phyloP scores from a whole-genome alignment of 1,139 yeast species.

The Lodderomyces oxycetoniae region DNA sequence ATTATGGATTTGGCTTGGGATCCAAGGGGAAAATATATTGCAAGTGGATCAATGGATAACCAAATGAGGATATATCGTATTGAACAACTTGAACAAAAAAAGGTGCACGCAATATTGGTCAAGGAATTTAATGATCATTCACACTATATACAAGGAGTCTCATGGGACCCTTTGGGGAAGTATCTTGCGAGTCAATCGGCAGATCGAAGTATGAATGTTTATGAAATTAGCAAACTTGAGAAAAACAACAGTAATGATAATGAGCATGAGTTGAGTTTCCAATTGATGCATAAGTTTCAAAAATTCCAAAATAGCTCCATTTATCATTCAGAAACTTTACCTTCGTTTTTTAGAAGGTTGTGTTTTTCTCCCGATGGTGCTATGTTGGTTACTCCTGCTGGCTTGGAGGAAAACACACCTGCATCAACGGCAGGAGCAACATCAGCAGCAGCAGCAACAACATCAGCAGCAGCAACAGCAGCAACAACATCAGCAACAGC shows the following conservation, averaged over 20 bases:
- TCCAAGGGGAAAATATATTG: conserved; percentile 57
- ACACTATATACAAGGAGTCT: conserved; percentile 91
- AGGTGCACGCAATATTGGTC: conserved; percentile 47
- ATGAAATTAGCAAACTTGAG: conserved; percentile 17
- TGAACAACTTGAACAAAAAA: conserved; percentile 13
- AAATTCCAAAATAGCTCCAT: conserved; percentile 28
- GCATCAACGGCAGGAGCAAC: no score
- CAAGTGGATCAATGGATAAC: conserved; percentile 93
- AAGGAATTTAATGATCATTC: conserved; percentile 66
- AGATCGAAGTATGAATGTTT: conserved; percentile 75
- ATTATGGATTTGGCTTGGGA: conserved; percentile 92
- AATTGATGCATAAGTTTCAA: conserved; percentile 15
- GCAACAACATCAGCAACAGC: no score
- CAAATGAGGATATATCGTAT: conserved; percentile 58
- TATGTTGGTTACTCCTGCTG: conserved; percentile 77
- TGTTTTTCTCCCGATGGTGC: conserved; percentile 88
- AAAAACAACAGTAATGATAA: neutral
- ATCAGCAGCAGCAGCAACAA: no score
- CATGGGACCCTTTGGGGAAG: conserved; percentile 1
- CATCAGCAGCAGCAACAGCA: no score
- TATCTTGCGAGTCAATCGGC: conserved; percentile 80
- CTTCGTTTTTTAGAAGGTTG: conserved; percentile 83
- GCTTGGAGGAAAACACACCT: conserved; percentile 42
- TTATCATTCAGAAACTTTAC: conserved; percentile 81
- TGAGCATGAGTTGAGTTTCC: conserved; percentile 4